These are phyloP conservation scores for Xylaria sp. DNA, from an alignment of 495 filamentous ascomycete genomes.

Conservation along the genomic window DNA sequence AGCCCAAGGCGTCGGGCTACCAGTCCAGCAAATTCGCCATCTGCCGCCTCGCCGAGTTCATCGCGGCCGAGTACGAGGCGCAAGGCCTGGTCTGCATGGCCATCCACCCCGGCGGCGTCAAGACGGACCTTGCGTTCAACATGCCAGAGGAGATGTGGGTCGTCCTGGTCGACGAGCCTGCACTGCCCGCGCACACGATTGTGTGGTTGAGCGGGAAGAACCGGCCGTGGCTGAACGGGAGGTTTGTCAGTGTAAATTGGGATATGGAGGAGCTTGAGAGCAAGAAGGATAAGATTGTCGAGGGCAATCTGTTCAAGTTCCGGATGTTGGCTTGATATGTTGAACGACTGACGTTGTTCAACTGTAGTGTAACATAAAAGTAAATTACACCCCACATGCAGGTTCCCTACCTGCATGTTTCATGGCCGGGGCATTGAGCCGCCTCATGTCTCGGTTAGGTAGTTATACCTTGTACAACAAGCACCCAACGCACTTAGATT, in stretches of 20 bases:
- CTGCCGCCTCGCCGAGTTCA: constrained; percentile 51
- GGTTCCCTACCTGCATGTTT: too few relatives aligned
- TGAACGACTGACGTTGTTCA: background rate
- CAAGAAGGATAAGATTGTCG: constrained; percentile 53
- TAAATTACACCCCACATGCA: too few relatives aligned
- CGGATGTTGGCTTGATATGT: constrained; percentile 37
- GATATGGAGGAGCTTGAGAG: constrained; percentile 56
- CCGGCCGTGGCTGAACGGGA: constrained; percentile 48
- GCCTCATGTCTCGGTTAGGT: too few relatives aligned
- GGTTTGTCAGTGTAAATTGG: constrained; percentile 50
- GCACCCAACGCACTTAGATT: background rate
- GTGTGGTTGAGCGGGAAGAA: constrained; percentile 47
- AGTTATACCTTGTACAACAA: too few relatives aligned
- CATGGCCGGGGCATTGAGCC: too few relatives aligned
- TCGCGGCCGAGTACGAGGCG: constrained; percentile 49
- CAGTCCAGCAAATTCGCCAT: constrained; percentile 51
- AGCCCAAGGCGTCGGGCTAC: constrained; percentile 45
- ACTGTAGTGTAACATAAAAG: background rate
- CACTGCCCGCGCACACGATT: constrained; percentile 47
- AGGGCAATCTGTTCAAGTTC: constrained; percentile 53
- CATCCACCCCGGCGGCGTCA: constrained; percentile 55
- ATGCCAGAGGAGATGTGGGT: constrained; percentile 36
- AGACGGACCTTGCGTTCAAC: constrained; percentile 46
- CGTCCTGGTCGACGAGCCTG: constrained; percentile 41
- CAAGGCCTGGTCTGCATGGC: constrained; percentile 49